A percentile compares a stretch with the other conserved stretches of the same genome.
Evolutionary conservation across 2,329 filamentous ascomycete species (phyloP).

Genomic region (Tothia fuscella): DNA sequence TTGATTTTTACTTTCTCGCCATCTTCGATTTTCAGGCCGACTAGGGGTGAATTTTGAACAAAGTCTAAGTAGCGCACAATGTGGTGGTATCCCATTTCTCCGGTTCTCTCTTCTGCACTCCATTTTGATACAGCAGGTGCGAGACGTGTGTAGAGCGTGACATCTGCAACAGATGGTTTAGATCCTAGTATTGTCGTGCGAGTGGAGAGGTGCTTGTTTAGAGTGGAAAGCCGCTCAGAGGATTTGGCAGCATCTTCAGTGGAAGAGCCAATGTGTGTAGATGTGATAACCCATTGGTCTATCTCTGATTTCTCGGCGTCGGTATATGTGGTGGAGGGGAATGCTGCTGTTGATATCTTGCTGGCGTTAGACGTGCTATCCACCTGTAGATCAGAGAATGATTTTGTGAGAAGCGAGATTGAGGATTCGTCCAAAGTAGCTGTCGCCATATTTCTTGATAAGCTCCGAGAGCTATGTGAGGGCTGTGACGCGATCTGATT

Average conservation of each 20-base stretch:
- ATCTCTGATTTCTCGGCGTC: conserved; percentile 75
- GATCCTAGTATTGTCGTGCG: conserved; percentile 80
- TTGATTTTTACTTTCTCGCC: conserved; percentile 70
- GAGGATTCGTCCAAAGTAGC: not conserved
- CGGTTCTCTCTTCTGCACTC: conserved; percentile 77
- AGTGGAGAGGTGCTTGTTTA: conserved; percentile 79
- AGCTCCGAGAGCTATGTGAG: too few species aligned
- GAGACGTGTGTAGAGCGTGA: conserved; percentile 69
- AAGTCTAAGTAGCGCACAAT: conserved; percentile 89
- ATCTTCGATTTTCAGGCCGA: conserved; percentile 57
- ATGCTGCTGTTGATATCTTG: too few species aligned
- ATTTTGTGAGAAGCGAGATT: not conserved
- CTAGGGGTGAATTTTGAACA: conserved; percentile 71
- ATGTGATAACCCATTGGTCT: conserved; percentile 75
- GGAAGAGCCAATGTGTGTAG: conserved; percentile 53
- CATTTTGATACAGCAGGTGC: conserved; percentile 67
- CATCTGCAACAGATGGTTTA: conserved; percentile 80
- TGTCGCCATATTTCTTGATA: not conserved
- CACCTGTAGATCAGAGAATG: not conserved
- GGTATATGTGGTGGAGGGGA: conserved; percentile 64
- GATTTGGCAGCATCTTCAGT: conserved; percentile 46
- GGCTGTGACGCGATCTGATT: too few species aligned
- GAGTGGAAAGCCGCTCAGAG: conserved; percentile 56
- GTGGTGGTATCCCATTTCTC: conserved; percentile 78
- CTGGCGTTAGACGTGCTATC: not conserved